phyloP scores from a whole-genome alignment of 169 alveolate species.

The Plasmodium relictum region DNA sequence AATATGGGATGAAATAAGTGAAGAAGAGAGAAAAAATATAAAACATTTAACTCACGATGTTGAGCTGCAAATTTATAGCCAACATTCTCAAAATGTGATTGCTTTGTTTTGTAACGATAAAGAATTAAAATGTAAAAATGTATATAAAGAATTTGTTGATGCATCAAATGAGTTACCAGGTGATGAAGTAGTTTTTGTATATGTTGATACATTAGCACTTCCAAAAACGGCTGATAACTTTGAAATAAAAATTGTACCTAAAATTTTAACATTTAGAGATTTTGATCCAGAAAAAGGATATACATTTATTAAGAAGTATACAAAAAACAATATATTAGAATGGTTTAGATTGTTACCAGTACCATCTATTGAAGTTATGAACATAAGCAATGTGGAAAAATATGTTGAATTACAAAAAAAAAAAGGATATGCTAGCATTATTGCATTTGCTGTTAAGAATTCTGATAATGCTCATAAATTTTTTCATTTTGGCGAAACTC shows the following conservation, averaged over 20 bases:
- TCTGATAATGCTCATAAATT: constrained; percentile 63
- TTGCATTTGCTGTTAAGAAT: constrained; percentile 46
- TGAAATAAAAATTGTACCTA: constrained; percentile 37
- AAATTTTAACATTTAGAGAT: constrained; percentile 63
- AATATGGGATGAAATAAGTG: constrained; percentile 53
- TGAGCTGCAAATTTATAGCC: constrained; percentile 70
- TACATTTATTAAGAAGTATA: constrained; percentile 49
- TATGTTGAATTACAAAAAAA: constrained; percentile 63
- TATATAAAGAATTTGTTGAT: constrained; percentile 49
- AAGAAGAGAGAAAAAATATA: constrained; percentile 43
- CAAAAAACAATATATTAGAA: constrained; percentile 68
- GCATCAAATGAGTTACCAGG: constrained; percentile 48
- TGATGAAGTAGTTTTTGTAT: constrained; percentile 43
- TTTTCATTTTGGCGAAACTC: constrained; percentile 74
- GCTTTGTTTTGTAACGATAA: constrained; percentile 73
- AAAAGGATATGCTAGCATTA: constrained; percentile 74
- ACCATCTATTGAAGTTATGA: constrained; percentile 69
- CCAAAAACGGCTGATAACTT: constrained; percentile 73
- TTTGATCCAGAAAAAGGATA: constrained; percentile 76
- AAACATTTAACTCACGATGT: constrained; percentile 73
- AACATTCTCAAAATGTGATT: constrained; percentile 49
- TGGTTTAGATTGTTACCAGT: constrained; percentile 50
- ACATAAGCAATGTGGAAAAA: constrained; percentile 34
- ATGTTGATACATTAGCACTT: constrained; percentile 45
- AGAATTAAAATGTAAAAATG: constrained; percentile 50